Base-by-base conservation (phyloP, 441 rosid species). In the Pelargonium australe region DNA sequence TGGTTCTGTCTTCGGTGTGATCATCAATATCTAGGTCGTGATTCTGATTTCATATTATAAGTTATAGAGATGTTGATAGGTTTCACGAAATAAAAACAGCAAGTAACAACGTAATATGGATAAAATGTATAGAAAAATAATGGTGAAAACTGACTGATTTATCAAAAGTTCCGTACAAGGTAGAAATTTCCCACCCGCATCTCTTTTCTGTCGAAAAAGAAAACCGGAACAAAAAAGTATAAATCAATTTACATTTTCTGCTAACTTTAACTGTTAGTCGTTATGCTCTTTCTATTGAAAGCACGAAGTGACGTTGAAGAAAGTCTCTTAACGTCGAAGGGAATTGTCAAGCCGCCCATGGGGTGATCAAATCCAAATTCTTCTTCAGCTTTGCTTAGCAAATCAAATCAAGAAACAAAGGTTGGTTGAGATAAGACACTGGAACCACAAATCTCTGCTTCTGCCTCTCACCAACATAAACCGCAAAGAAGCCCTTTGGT, bases 401-500 rank as follows among this genome's bases (percentile, higher is more conserved):
- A 72, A 31, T 20, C 58, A 57, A 72, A 31, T 20, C 70, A 4
- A 53, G 79, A 40, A 86, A 86, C 2, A 76, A 64, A 74, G 84
- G 83, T 53, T 83, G 79, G 41, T 77, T 79, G 60, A 84, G 67
- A 55, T 70, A 81, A 23, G 85, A 76, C 12, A 81, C 77, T 0
- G 80, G 85, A 68, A 83, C 80, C 67, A 81, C 72, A 28, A 70
- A 80, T 72, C 87, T 80, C 72, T 73, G 84, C 66, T 17, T 55
- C 11, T 65, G 45, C 9, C 12, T 40, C 70, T 77, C 87, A 63
- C 91, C 87, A 47, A 85, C 85, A 28, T 85, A 84, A 47, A 84
- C 82, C 8, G 80, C 83, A 49, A 87, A 19, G 53, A 80, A 82
- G 58, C 87, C 89, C 65, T 83, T 83, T 0, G 83, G 86, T n/a